These are phyloP conservation scores for Helotiales sp. DNA, from an alignment of 2,329 filamentous ascomycete genomes.

Conservation along the genomic window DNA sequence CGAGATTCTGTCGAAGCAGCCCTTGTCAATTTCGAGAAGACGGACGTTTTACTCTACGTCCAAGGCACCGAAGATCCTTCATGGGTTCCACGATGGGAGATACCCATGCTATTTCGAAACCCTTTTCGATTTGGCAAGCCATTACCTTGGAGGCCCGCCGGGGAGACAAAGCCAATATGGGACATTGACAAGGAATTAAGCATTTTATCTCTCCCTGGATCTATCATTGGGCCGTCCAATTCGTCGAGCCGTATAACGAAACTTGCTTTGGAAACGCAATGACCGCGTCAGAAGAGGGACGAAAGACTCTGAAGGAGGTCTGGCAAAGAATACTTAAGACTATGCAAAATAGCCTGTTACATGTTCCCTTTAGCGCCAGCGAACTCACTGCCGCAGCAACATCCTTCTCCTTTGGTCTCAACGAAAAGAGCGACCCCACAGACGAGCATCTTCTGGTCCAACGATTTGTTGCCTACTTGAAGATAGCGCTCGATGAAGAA, in stretches of 20 bases:
- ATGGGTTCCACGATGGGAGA: conserved; percentile 30
- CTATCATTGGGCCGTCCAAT: conserved; percentile 11
- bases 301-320: conserved; percentile 12
- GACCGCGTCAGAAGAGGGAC: conserved; percentile 21
- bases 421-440: conserved; percentile 26
- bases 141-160: conserved; percentile 30
- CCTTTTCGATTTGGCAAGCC: conserved; percentile 33
- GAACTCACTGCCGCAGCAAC: conserved; percentile 24
- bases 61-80: conserved; percentile 26
- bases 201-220: conserved; percentile 20
- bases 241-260: conserved; percentile 22
- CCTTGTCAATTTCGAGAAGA: conserved; percentile 29
- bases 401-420: conserved; percentile 28
- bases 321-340: conserved; percentile 26
- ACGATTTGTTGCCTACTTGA: conserved; percentile 29
- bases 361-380: conserved; percentile 16
- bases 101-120: conserved; percentile 32
- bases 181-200: conserved; percentile 25
- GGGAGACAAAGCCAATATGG: conserved; percentile 24
- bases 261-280: conserved; percentile 25
- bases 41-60: conserved; percentile 28
- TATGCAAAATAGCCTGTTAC: conserved; percentile 7
- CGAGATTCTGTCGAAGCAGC: conserved; percentile 27
- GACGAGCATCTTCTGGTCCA: conserved; percentile 20
- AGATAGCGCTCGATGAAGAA: conserved; percentile 24